Base-by-base conservation (phyloP, 2,329 filamentous ascomycete genomes). In the Colletotrichum sp. region DNA sequence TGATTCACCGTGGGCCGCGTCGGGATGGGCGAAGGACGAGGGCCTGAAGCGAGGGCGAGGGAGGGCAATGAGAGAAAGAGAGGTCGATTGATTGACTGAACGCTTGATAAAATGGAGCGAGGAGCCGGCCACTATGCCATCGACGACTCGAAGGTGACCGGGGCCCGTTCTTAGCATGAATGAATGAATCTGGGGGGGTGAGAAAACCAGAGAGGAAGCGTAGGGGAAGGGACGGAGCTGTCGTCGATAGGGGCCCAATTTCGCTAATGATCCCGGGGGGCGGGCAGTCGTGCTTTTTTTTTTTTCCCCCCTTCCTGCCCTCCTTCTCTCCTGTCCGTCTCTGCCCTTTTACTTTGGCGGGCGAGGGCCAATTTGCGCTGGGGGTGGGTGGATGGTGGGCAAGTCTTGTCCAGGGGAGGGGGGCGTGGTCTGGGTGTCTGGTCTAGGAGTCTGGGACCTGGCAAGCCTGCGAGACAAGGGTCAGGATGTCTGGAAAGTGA, bases 231-330 rank as follows among this genome's bases (percentile, higher is more conserved):
- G 30, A 59, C 39, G 44, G 18, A 62, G 57, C 55, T 28, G 71
- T 36, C 13, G 62, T 48, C 62, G 80, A 84, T 83, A 82, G 82
- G 81, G 80, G 81, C 77, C 80, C 81, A 86, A 86, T 86, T 80
- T 86, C 85, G 84, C 84, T 86, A 86, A 84, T 79, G 12, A 81
- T 80, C 34, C 63, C 39, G 80, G 80, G 80, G 80, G 80, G 34
- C 34, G 34, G 80, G 71, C 34, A 79, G 72, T 77, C 76, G 78
- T 80, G 80, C 77, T 78, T 79, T 80, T 70, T 72, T 74, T 59
- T 65, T 16, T 22, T 6, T 15, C 6, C 24, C 2, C 28, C 6
- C 10, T 8, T 34, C 22, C 30, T 30, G 9, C 28, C 26, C 28
- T 22, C 24, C 24, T 57, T 8, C 15, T 62, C 59, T n/a, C 30